Evolutionary conservation across 2,329 filamentous ascomycete species (phyloP), one percentile per base, ranked within the genome.

Genomic region (Epichloe gansuensis): DNA sequence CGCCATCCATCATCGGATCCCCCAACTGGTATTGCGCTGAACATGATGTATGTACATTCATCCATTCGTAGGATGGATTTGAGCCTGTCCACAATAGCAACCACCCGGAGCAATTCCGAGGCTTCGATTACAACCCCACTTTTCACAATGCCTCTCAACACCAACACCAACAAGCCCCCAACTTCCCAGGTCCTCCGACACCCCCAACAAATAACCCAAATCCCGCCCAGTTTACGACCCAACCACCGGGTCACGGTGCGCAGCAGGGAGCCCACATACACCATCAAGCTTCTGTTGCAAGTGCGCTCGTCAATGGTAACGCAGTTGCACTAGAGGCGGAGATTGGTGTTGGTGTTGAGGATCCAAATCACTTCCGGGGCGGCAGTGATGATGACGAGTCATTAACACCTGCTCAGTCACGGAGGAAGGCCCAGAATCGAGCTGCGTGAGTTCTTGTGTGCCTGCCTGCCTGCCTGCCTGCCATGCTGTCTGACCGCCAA

Each of bases 401-500:
- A 49, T 52, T 80, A 61, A 81, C 76, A 23, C 78, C 78, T 0
- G 77, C 77, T 5, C 77, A 81, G 61, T 78, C 75, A 11, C 72
- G 76, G 60, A 73, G 79, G 55, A 82, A 82, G 62, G 78, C 77
- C 45, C 79, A 82, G 65, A 82, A 82, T 57, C 72, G 79, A 59
- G 77, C 78, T 59, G 79, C 79, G 79, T 82, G 72, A 58, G 78
- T 78, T 9, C 15, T 23, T 43, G 21, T 23, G 8, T 35, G 23
- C 23, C 28, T 28, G 28, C 28, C 28, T 12, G 4, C 17, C 21
- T 4, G 17, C 11, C 31, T 25, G 11, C 23, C n/a, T 12, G 12
- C 15, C 9, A 25, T 31, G 4, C 4, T 41, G 48, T 12, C 25
- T 8, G 12, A 5, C 13, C n/a, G 47, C 25, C 34, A 46, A 28